Evolutionary conservation across 2,329 filamentous ascomycete genomes (phyloP), one percentile per base, ranked within the genome.

Genomic region (Daldinia eschscholtzii): DNA sequence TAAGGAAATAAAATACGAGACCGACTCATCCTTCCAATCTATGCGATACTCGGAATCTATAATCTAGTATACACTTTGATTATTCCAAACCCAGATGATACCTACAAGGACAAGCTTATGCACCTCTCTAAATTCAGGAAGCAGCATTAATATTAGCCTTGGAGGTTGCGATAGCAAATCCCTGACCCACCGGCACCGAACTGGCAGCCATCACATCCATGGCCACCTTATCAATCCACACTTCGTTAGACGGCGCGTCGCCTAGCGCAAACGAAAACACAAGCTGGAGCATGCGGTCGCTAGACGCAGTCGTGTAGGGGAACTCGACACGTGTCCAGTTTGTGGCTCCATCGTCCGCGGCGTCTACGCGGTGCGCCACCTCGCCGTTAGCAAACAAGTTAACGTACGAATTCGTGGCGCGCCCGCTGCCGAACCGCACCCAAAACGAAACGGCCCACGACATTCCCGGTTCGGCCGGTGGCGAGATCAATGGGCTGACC

Each of bases 321-420:
- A 92, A 78, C 1, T 77, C 77, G 46, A 88, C 68, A 13, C 72
- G 75, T 15, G 79, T 78, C 78, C 73, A 78, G 52, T 57, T 80
- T 74, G 56, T 72, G 75, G 74, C 83, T 64, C 65, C 82, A 72
- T 67, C 56, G 39, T 86, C 84, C 33, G 66, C 81, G 72, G 68
- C 62, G 35, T 86, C 84, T 28, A 86, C 78, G 15, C 76, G 75
- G 33, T 78, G 76, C 70, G 86, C 85, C 73, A 81, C 67, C 2
- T 79, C 77, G 1, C 83, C 83, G 42, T 83, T 79, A 30, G 81
- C 76, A 59, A 79, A 80, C 37, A 80, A 71, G 2, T 73, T 64
- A 66, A 77, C 78, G 55, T 70, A 77, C 69, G 82, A 68, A 42
- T 23, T 81, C 33, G 79, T 76, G 58, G 83, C 81, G 15, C 59